Percentiles rank a stretch among this genome's conserved stretches.
Conservation (phyloP, 768 basidiomycete species). For the Podaxis sp. region DNA sequence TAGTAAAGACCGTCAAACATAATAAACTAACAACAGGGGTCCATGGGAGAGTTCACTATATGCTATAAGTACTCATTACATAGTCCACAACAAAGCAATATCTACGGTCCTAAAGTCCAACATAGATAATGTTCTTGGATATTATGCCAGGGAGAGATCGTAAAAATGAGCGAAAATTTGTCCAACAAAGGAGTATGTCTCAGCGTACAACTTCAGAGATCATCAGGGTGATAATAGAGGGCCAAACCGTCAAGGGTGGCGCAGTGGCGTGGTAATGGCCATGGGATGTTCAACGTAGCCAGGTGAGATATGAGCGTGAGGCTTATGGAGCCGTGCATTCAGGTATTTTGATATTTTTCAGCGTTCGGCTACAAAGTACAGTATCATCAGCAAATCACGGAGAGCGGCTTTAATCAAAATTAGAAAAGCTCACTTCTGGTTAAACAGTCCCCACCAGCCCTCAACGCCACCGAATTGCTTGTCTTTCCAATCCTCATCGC, state of each 20-base stretch:
- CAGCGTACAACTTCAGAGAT: background rate
- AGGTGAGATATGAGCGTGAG: background rate
- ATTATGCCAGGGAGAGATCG: background rate
- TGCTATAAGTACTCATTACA: background rate
- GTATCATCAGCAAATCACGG: background rate
- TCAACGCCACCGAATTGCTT: slow-evolving; percentile 77
- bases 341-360: slow-evolving; percentile 73
- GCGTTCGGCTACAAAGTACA: slow-evolving; percentile 48
- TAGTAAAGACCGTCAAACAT: background rate
- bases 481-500: slow-evolving; percentile 85
- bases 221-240: background rate
- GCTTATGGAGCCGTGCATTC: slow-evolving; percentile 45
- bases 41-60: background rate
- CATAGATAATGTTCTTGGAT: background rate
- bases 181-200: background rate
- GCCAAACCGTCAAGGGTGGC: background rate
- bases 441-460: slow-evolving; percentile 52
- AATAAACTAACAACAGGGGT: background rate
- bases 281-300: background rate
- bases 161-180: background rate
- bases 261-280: background rate
- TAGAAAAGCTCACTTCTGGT: slow-evolving; percentile 34
- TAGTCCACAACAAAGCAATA: background rate
- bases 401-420: background rate
- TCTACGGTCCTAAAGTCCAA: background rate